A percentile compares a stretch with the other conserved stretches of the same genome.
phyloP scores from a whole-genome alignment of 345 rosid genomes.

The rapeseed (Brassica napus) region DNA sequence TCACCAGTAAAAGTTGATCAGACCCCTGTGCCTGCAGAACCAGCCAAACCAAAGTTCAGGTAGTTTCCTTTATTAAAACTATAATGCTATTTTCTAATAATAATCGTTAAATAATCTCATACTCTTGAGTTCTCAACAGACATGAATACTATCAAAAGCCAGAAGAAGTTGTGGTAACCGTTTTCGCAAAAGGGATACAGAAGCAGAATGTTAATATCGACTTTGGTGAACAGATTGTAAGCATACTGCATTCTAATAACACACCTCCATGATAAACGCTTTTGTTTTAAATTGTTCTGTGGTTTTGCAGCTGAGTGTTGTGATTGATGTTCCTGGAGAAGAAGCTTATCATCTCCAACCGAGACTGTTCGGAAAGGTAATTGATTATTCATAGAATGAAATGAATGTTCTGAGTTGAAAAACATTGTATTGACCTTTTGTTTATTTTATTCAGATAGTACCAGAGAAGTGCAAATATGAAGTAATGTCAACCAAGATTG shows the following conservation, averaged over 20 bases:
- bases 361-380: slow-evolving; percentile 91
- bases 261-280: not conserved
- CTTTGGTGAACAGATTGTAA: slow-evolving; percentile 90
- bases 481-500: slow-evolving; percentile 79
- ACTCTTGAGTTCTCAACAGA: slow-evolving; percentile 41
- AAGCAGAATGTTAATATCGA: slow-evolving; percentile 55
- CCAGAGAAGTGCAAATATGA: slow-evolving; percentile 66
- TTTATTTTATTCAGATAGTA: slow-evolving; percentile 54
- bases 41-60: slow-evolving; percentile 58
- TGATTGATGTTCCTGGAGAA: slow-evolving; percentile 66
- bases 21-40: slow-evolving; percentile 27
- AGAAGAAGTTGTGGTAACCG: slow-evolving; percentile 81
- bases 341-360: slow-evolving; percentile 76
- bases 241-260: slow-evolving; percentile 44
- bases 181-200: slow-evolving; percentile 82
- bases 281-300: not conserved
- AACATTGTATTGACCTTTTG: not conserved
- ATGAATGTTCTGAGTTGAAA: not conserved
- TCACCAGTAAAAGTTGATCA: slow-evolving; percentile 18
- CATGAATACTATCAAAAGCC: slow-evolving; percentile 89
- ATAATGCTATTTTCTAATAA: not conserved
- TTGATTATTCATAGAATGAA: not conserved
- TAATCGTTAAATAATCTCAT: slow-evolving; percentile 2
- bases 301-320: slow-evolving; percentile 4
- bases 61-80: slow-evolving; percentile 13